Percentiles rank a stretch among this genome's conserved stretches.
Evolutionary conservation across 768 basidiomycete genomes (phyloP).

Genomic region (Saitozyma sp.): DNA sequence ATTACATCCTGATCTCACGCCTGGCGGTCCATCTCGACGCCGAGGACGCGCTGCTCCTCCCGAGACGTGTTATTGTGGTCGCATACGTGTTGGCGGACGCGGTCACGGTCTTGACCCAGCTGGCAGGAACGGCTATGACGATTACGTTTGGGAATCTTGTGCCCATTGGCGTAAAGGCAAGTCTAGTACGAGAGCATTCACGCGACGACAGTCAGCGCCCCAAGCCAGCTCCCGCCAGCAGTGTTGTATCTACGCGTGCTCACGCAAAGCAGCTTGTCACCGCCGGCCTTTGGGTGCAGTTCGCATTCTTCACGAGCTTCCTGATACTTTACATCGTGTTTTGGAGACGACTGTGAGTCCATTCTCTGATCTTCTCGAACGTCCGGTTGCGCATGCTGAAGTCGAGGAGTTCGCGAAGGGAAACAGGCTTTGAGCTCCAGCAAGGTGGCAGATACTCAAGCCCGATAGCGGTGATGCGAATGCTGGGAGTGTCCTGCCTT

Average conservation of each 20-base stretch:
- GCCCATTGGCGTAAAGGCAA: constrained; percentile 3
- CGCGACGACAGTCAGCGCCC: not conserved
- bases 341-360: not conserved
- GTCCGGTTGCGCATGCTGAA: too few species aligned
- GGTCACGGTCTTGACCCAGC: constrained; percentile 68
- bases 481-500: constrained; percentile 3
- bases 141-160: constrained; percentile 17
- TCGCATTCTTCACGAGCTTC: constrained; percentile 7
- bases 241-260: too few species aligned
- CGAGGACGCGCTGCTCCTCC: constrained; percentile 59
- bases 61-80: constrained; percentile 58
- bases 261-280: constrained; percentile 1
- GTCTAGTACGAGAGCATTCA: not conserved
- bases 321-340: constrained; percentile 5
- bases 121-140: constrained; percentile 38
- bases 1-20: constrained; percentile 67
- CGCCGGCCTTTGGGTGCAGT: constrained; percentile 8
- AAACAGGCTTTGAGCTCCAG: not conserved
- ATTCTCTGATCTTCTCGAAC: not conserved
- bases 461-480: not conserved
- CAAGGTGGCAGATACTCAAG: not conserved
- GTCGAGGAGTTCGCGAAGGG: not conserved
- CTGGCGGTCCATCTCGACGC: constrained; percentile 60
- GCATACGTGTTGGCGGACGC: constrained; percentile 67
- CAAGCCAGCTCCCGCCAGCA: not conserved